phyloP scores from a whole-genome alignment of 163 green algal species.

The Smithsoniella earleae region DNA sequence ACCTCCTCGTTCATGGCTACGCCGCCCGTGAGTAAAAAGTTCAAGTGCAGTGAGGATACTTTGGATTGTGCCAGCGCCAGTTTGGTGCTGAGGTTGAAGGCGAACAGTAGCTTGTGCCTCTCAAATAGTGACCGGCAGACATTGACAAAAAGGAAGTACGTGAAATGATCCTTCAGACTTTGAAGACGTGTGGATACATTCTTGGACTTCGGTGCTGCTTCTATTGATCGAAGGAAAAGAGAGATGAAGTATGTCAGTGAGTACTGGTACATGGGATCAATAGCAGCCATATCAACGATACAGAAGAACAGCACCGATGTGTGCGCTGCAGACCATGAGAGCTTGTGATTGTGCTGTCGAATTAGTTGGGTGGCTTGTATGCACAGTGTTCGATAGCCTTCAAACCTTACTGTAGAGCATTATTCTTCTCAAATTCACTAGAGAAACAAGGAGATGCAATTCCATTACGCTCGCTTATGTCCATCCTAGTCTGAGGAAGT shows the following conservation, averaged over 20 bases:
- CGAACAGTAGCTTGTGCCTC: constrained; percentile 58
- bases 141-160: constrained; percentile 59
- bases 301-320: constrained; percentile 65
- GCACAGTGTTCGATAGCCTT: no score
- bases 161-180: constrained; percentile 51
- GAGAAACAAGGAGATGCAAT: no score
- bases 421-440: no score
- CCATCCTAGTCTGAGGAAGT: no score
- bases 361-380: no score
- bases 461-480: no score
- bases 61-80: constrained; percentile 34
- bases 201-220: constrained; percentile 40
- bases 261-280: constrained; percentile 83
- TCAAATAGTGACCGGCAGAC: constrained; percentile 64
- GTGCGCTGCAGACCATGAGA: constrained; percentile 36
- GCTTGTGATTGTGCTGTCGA: no score
- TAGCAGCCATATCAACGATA: constrained; percentile 58
- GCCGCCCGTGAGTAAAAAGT: constrained; percentile 62
- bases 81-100: constrained; percentile 40
- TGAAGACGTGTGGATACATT: constrained; percentile 46
- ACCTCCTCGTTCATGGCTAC: constrained; percentile 42
- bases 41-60: constrained; percentile 35
- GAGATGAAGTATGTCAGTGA: constrained; percentile 47
- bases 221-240: constrained; percentile 54
- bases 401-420: no score